Evolutionary conservation across 2,329 filamentous ascomycete species (phyloP).

Genomic region (Pestalotiopsis sp.): DNA sequence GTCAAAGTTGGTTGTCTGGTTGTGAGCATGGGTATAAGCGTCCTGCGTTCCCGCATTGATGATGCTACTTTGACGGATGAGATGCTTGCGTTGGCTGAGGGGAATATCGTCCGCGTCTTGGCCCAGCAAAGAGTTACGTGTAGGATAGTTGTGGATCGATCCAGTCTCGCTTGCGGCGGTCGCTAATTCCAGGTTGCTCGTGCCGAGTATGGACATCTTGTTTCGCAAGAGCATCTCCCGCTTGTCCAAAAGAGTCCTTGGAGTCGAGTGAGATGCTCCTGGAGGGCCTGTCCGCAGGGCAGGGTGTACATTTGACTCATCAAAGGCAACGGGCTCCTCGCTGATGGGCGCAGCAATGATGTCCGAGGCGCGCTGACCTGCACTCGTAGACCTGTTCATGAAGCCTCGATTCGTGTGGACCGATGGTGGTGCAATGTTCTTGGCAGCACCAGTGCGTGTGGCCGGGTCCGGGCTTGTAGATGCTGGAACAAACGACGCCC

Average conservation of each 20-base stretch:
- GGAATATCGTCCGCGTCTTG: constrained; percentile 69
- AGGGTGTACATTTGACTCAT: constrained; percentile 16
- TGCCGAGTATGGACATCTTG: constrained; percentile 44
- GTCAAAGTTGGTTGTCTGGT: constrained; percentile 45
- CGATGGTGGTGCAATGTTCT: neutral
- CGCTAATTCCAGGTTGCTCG: constrained; percentile 23
- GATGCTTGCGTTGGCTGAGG: constrained; percentile 65
- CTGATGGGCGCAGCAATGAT: constrained; percentile 20
- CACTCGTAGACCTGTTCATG: constrained; percentile 24
- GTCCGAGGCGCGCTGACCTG: constrained; percentile 27
- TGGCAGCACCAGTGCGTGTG: constrained; percentile 13
- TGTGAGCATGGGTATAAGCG: constrained; percentile 12
- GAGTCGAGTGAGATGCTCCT: constrained; percentile 52
- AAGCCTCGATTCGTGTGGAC: constrained; percentile 22
- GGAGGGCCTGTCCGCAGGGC: constrained; percentile 40
- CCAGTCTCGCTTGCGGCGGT: constrained; percentile 42
- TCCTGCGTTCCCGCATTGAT: constrained; percentile 25
- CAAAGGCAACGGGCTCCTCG: constrained; percentile 40
- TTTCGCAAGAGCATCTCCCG: constrained; percentile 57
- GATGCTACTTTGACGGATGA: constrained; percentile 59
- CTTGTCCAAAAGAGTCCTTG: constrained; percentile 58
- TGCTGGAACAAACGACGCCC: neutral
- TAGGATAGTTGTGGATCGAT: constrained; percentile 41
- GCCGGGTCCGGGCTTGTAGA: neutral
- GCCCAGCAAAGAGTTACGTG: constrained; percentile 26